Conservation (phyloP, 1,284 basidiomycete species). For the Tetrapyrgos nigripes region DNA sequence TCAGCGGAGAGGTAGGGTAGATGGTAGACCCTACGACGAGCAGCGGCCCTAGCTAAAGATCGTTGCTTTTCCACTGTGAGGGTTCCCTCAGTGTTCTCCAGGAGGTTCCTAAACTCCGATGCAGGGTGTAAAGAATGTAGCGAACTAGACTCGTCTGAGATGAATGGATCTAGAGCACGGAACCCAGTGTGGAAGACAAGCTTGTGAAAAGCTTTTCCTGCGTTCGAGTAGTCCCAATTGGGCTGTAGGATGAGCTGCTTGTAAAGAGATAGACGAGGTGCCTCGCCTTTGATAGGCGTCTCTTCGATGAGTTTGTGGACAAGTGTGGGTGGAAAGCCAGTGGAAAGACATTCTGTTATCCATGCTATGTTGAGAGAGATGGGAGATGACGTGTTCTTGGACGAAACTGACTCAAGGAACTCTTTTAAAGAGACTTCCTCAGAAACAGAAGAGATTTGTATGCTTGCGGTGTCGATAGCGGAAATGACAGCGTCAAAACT, state of each 20-base stretch:
- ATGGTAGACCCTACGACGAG: conserved; percentile 39
- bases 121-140: background rate
- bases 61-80: background rate
- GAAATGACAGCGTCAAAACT: conserved; percentile 3
- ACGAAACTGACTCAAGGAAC: background rate
- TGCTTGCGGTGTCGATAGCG: background rate
- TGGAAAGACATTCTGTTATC: conserved; percentile 3
- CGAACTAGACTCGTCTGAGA: background rate
- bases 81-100: background rate
- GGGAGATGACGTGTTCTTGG: background rate
- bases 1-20: conserved; percentile 44
- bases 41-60: conserved; percentile 10
- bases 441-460: background rate
- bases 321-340: conserved; percentile 9
- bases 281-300: conserved; percentile 15
- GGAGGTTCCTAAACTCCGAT: background rate
- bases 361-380: conserved; percentile 3
- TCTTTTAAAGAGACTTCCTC: background rate
- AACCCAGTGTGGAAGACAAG: conserved; percentile 48
- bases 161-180: no score
- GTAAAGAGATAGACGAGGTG: conserved; percentile 10
- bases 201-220: conserved; percentile 39
- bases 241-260: conserved; percentile 23
- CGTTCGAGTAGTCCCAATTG: conserved; percentile 26
- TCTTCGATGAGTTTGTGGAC: conserved; percentile 14